A percentile compares a stretch with the other conserved stretches of the same genome.
Conservation (phyloP, 768 basidiomycete genomes). For the Goffeauzyma gilvescens region DNA sequence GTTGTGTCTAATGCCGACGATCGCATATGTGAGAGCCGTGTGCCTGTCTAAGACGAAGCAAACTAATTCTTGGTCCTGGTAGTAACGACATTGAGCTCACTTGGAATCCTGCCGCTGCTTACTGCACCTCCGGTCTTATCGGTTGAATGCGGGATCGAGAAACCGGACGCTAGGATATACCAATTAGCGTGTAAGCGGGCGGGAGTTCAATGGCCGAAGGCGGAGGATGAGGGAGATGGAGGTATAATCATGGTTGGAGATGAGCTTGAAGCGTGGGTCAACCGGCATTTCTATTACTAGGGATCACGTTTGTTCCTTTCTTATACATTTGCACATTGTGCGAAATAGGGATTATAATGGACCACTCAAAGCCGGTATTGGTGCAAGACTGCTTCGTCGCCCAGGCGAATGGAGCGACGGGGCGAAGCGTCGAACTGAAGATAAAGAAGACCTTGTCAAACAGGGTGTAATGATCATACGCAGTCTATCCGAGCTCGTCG, state of each 20-base stretch:
- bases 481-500: constrained; percentile 16
- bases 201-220: constrained; percentile 3
- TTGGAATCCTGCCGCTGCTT: constrained; percentile 17
- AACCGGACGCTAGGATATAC: constrained; percentile 21
- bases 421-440: constrained; percentile 13
- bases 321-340: background rate
- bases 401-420: constrained; percentile 26
- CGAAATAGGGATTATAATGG: constrained; percentile 23
- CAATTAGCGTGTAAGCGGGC: constrained; percentile 16
- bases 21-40: constrained; percentile 20
- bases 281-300: too few species aligned
- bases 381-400: constrained; percentile 21
- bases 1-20: constrained; percentile 29
- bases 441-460: constrained; percentile 4
- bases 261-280: constrained; percentile 28
- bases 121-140: too few species aligned
- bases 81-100: constrained; percentile 25
- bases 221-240: background rate
- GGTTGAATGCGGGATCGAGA: constrained; percentile 20
- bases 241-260: constrained; percentile 30
- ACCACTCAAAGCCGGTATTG: constrained; percentile 15
- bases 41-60: background rate
- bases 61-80: background rate
- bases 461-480: constrained; percentile 12
- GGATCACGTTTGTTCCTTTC: too few species aligned